Evolutionary conservation across 768 basidiomycete species (phyloP).

Genomic region (Suillus alpinus): DNA sequence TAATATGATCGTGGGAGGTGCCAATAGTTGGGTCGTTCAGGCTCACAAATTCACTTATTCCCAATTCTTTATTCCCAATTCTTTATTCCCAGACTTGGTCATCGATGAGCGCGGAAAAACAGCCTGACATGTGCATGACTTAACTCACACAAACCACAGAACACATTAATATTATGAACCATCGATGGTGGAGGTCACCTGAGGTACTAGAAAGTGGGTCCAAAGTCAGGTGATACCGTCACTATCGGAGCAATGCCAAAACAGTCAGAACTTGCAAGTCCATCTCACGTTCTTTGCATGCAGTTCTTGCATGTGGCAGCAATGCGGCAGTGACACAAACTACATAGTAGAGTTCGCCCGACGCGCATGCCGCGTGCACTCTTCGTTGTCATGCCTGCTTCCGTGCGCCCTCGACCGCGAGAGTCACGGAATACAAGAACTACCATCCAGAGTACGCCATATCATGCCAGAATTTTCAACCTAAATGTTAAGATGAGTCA

Average conservation of each 20-base stretch:
- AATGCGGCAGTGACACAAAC: neutral
- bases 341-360: neutral
- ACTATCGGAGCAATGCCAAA: neutral
- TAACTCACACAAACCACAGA: too few relatives aligned
- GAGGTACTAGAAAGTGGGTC: neutral
- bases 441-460: neutral
- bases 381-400: neutral
- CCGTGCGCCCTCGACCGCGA: neutral
- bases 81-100: too few relatives aligned
- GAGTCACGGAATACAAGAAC: neutral
- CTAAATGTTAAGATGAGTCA: too few relatives aligned
- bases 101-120: too few relatives aligned
- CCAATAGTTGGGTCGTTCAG: neutral
- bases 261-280: neutral
- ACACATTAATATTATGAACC: too few relatives aligned
- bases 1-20: neutral
- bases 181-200: neutral
- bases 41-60: neutral
- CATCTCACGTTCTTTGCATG: neutral
- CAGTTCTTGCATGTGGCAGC: neutral
- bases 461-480: too few relatives aligned
- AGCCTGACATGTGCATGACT: too few relatives aligned
- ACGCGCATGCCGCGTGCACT: neutral
- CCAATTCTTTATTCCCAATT: too few relatives aligned
- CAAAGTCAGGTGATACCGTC: neutral